Evolutionary conservation across 257 asterid species (phyloP), one percentile per base, ranked within the genome.

Genomic region (Rubia yunnanensis): DNA sequence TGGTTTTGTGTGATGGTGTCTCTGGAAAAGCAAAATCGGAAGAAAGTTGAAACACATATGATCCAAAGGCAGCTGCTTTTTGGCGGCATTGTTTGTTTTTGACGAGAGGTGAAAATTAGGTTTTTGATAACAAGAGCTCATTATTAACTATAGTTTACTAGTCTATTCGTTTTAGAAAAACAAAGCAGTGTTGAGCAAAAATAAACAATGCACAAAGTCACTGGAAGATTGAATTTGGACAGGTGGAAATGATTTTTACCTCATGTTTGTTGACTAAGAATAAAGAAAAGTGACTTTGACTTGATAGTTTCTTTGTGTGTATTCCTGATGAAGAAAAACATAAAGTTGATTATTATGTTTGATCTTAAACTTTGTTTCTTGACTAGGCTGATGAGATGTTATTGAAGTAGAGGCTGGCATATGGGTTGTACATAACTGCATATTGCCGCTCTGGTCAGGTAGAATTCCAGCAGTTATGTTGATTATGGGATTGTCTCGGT

Each of bases 1-100:
- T 72, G 70, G 66, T 69, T 65, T 28, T 50, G 76, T 39, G 74
- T 34, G 39, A 75, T 75, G 38, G 74, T 69, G 50, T 76, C 80
- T 0, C 11, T 66, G 59, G 76, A 67, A 48, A 38, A 22, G 71
- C 71, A 69, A 48, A 0, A 65, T 26, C n/a, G 54, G 55, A 75
- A 58, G 26, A 75, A 75, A 69, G 46, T 44, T 15, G 49, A 41
- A 36, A 72, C 31, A n/a, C 11, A 54, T 34, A 49, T 27, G 3
- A 65, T 13, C 30, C 62, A 27, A 26, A 28, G 49, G 30, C 24
- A 8, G 48, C 36, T 49, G 34, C 35, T 56, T 36, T 10, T 34
- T 30, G 50, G 72, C 35, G 35, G 52, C 78, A 69, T 75, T 18
- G 41, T 23, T 48, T 49, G 27, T 58, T 39, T 27, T 2, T 20